Conservation (phyloP, 306 rosid species). For the Malus domestica region ASM211411v1 NC_041794.1:1075001-1075500, state of each 20-base stretch:
- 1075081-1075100: slow-evolving; percentile 2
- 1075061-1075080: slow-evolving; percentile 54
- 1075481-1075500: neutral
- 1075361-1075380: neutral
- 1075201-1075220: neutral
- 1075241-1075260: neutral
- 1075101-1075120: neutral
- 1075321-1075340: neutral
- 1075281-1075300: neutral
- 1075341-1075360: neutral
- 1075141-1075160: neutral
- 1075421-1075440: neutral
- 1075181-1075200: neutral
- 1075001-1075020: slow-evolving; percentile 83
- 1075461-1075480: neutral
- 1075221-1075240: neutral
- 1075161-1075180: neutral
- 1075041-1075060: slow-evolving; percentile 46
- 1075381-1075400: neutral
- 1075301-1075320: neutral
- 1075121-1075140: neutral
- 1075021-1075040: slow-evolving; percentile 66
- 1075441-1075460: neutral
- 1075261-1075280: neutral
- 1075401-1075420: neutral